A percentile compares a stretch with the other conserved stretches of the same genome.
These are phyloP conservation scores for Amphirosellinia nigrospora DNA, from an alignment of 495 filamentous ascomycete genomes.

Conservation along the genomic window DNA sequence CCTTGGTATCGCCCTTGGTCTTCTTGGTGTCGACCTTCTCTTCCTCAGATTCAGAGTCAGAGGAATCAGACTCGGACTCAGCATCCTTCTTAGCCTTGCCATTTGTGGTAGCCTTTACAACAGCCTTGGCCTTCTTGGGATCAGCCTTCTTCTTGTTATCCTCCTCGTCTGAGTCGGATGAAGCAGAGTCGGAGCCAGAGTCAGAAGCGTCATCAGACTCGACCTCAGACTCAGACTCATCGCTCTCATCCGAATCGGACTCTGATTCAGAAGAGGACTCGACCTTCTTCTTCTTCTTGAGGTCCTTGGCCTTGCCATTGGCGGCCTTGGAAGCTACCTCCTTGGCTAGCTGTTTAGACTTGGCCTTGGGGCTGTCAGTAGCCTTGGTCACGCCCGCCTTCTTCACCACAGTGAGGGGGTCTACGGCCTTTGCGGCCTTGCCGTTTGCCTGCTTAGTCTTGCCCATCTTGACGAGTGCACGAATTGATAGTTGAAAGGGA, in stretches of 20 bases:
- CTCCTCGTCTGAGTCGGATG: slow-evolving; percentile 39
- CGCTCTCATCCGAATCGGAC: slow-evolving; percentile 38
- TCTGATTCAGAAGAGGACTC: slow-evolving; percentile 49
- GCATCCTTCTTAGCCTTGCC: slow-evolving; percentile 38
- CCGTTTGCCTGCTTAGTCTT: slow-evolving; percentile 61
- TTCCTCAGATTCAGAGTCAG: slow-evolving; percentile 47
- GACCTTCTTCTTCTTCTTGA: slow-evolving; percentile 60
- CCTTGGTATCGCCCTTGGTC: slow-evolving; percentile 7
- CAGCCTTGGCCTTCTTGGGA: slow-evolving; percentile 46
- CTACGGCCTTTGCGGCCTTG: slow-evolving; percentile 45
- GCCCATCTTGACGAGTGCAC: slow-evolving; percentile 53
- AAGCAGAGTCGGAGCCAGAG: slow-evolving; percentile 48
- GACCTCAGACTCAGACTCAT: slow-evolving; percentile 32
- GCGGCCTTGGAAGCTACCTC: slow-evolving; percentile 48
- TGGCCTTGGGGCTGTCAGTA: slow-evolving; percentile 52
- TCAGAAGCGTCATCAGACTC: slow-evolving; percentile 37
- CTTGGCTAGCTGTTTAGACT: slow-evolving; percentile 61
- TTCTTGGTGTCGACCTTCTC: slow-evolving; percentile 29
- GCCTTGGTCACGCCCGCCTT: slow-evolving; percentile 51
- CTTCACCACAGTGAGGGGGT: slow-evolving; percentile 46
- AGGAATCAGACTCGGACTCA: slow-evolving; percentile 25
- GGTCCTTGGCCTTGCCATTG: slow-evolving; percentile 49
- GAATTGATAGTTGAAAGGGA: slow-evolving; percentile 32
- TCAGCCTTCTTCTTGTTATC: slow-evolving; percentile 58
- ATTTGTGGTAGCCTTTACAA: slow-evolving; percentile 38